Base-by-base conservation (phyloP, 2,329 filamentous ascomycete species). In the Beauveria asiatica region DNA sequence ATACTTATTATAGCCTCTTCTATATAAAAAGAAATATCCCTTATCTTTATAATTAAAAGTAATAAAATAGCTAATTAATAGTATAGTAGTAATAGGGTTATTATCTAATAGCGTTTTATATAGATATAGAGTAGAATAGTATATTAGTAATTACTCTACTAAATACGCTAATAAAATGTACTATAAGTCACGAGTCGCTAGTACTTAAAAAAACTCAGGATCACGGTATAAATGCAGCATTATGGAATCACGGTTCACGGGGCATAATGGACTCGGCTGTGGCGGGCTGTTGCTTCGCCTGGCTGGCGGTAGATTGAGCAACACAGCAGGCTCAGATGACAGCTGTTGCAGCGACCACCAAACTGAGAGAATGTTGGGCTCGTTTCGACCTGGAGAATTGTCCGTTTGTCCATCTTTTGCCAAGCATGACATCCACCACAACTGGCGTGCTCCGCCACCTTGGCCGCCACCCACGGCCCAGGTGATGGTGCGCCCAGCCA, bases 361-460 rank as follows among this genome's bases (percentile, higher is more conserved):
- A 27, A 27, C 5, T 13, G 16, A 23, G 21, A n/a, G 5, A 25
- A 27, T 11, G 3, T 37, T 10, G 5, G 33, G 11, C 33, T 37
- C 11, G 11, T 37, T 21, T 23, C 10, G 7, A 16, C 19, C 21
- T 10, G 25, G 27, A 25, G 42, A 45, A 33, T 27, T n/a, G 13
- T 37, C 21, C 51, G 13, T 44, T 37, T 21, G 21, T n/a, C 41
- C 44, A 3, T 5, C 16, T 21, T 49, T 44, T 53, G 57, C 57
- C 57, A 59, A 53, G 57, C 23, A 23, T 9, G 23, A 51, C 57
- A 46, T 33, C 57, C 48, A 52, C 57, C 25, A 33, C 48, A 52
- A 37, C 25, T 45, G 9, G 41, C 21, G 23, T 52, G 27, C 57
- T 52, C 57, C 52, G 57, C 57, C 57, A 59, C 49, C 5, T 16